A percentile compares a stretch with the other conserved stretches of the same genome.
Conservation (phyloP, 2,329 filamentous ascomycete genomes). For the Pleomassaria siparia region DNA sequence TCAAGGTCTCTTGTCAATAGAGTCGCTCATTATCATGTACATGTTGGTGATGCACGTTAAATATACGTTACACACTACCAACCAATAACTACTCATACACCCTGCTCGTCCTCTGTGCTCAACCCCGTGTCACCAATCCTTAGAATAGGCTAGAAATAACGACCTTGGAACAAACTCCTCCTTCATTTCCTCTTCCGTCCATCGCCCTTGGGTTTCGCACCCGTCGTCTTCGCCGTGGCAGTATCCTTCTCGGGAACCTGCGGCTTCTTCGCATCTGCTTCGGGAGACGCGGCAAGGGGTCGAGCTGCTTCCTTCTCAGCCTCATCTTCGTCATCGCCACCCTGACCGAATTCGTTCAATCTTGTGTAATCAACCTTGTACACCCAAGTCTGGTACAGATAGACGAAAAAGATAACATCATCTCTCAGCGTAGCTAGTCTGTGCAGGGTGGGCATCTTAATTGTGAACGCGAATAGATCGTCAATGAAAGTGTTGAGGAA, state of each 20-base stretch:
- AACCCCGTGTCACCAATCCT: no score
- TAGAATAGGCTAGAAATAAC: no score
- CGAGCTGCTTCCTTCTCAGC: slow-evolving; percentile 52
- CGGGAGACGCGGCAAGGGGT: slow-evolving; percentile 41
- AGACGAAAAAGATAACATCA: slow-evolving; percentile 97
- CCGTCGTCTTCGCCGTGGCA: slow-evolving; percentile 27
- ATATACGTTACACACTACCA: no score
- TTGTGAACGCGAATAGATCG: slow-evolving; percentile 96
- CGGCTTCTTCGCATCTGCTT: slow-evolving; percentile 24
- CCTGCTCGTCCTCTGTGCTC: no score
- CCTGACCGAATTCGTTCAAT: slow-evolving; percentile 97
- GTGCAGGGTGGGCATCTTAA: slow-evolving; percentile 97
- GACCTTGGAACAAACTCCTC: no score
- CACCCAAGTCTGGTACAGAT: slow-evolving; percentile 89
- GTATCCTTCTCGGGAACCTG: slow-evolving; percentile 23
- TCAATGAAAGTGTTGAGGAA: slow-evolving; percentile 99
- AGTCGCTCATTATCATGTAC: no score
- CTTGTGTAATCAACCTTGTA: slow-evolving; percentile 90
- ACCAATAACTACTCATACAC: no score
- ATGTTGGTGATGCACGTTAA: no score
- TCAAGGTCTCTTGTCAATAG: no score
- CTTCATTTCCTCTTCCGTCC: slow-evolving; percentile 8
- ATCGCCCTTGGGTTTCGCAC: slow-evolving; percentile 31
- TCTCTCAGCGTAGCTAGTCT: slow-evolving; percentile 89
- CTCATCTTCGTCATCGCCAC: slow-evolving; percentile 77